Conservation (phyloP, 1,139 yeast genomes). For the Saccharomyces uvarum region DNA sequence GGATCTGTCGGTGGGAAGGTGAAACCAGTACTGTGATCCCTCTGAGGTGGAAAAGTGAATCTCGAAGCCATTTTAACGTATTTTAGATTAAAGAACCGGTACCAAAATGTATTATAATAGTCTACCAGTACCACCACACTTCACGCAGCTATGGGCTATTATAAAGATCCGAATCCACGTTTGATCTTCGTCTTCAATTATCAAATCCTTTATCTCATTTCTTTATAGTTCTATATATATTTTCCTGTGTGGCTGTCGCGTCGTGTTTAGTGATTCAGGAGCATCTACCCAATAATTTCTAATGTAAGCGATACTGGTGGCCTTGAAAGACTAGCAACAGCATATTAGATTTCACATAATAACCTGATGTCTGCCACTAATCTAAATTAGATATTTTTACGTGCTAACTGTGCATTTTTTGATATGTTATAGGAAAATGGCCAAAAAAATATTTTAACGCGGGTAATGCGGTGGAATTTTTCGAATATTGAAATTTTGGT, state of each 20-base stretch:
- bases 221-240: not conserved
- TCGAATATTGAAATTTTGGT: not conserved
- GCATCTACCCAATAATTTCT: not conserved
- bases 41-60: slow-evolving; percentile 12
- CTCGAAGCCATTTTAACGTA: slow-evolving; percentile 9
- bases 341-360: not conserved
- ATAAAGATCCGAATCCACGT: not conserved
- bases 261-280: not conserved
- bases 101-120: not conserved
- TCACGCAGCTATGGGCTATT: not conserved
- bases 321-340: not conserved
- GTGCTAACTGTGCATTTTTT: not conserved
- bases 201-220: not conserved
- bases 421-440: not conserved
- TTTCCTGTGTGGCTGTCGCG: not conserved
- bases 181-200: not conserved
- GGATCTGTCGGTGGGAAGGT: not conserved
- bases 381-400: not conserved
- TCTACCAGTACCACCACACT: not conserved
- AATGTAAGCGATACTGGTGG: not conserved
- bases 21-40: not conserved
- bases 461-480: not conserved
- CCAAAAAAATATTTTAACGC: not conserved
- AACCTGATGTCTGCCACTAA: not conserved
- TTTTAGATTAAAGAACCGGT: not conserved